Base-by-base conservation (phyloP, 495 filamentous ascomycete genomes). In the Aspergillus sclerotiicarbonarius region DNA sequence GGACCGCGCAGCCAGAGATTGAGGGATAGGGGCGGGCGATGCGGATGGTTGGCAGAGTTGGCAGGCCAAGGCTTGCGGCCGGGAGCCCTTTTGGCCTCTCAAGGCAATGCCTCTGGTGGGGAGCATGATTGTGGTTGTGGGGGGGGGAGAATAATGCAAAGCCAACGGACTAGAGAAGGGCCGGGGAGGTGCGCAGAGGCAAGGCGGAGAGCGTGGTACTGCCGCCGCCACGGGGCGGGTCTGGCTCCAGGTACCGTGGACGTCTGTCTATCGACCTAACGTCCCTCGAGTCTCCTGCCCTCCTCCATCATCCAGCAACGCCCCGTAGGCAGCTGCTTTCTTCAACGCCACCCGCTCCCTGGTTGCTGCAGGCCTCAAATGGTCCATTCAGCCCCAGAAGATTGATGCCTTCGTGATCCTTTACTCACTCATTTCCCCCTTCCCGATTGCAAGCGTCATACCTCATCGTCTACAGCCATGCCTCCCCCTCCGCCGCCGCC, bases 401-500 rank as follows among this genome's bases (percentile, higher is more conserved):
- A 49, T 59, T 58, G 59, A 53, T 56, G 56, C 53, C 29, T 57
- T 46, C 29, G 43, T 54, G 60, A 61, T 52, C 56, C 33, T 54
- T n/a, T 31, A 33, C 47, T 53, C 33, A 51, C 56, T 54, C 52
- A 50, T 35, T 25, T n/a, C 46, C 20, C 41, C 47, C 51, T 43
- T 59, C 32, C 53, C 58, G 25, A 59, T 60, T 32, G 30, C 65
- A 48, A 39, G 44, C 33, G 20, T 51, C 51, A 53, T 57, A 20
- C 20, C 45, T 52, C 30, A 54, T 32, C 35, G 48, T 49, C 21
- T 46, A 46, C 53, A 43, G 51, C 43, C 65, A 88, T 88, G 83
- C 84, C 87, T 71, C 81, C 82, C 63, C 85, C 87, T 43, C 87
- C 87, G 60, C 87, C 87, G 55, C 87, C 88, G 39, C 84, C 84